Base-by-base conservation (phyloP, 169 alveolate species). In the Plasmodium falciparum region DNA sequence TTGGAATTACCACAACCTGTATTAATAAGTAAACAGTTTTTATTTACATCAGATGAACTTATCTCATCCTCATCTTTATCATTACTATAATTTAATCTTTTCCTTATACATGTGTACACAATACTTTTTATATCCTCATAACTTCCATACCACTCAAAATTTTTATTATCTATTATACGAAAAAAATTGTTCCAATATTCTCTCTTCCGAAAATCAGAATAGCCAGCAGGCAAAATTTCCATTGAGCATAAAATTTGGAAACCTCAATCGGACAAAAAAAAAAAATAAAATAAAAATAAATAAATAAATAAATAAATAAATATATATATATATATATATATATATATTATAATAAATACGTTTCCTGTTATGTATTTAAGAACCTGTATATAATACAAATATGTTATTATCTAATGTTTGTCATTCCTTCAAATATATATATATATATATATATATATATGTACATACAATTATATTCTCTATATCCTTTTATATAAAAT, bases 1-100 rank as follows among this genome's bases (percentile, higher is more conserved):
- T 73, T 58, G 12, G 96, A 93, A 67, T 93, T 93, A 24, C 96
- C 96, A 73, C 95, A 92, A 2, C 96, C 96, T 26, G 75, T 59
- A 83, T 93, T 93, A 63, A 93, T 88, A 12, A 93, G 50, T 26
- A 89, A 50, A 26, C 92, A 74, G 13, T 93, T 73, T 11, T 69
- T 91, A 24, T 80, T 66, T 15, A 88, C 24, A 12, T 7, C 12
- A 24, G 29, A 6, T 47, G 24, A 15, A 17, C 6, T 13, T 15
- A 5, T 6, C 9, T 43, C 63, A 80, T 70, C 58, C 54, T 17
- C 69, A 62, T 56, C 15, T 11, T 17, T 43, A 80, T 74, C 22
- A 83, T 70, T 43, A 65, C 61, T 49, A 88, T 88, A 88, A 26
- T 45, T 56, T 22, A 73, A 39, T 69, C 89, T 26, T 12, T 59